Base-by-base conservation (phyloP, 352 stramenopile species). In the Phytophthora lateralis region DNA sequence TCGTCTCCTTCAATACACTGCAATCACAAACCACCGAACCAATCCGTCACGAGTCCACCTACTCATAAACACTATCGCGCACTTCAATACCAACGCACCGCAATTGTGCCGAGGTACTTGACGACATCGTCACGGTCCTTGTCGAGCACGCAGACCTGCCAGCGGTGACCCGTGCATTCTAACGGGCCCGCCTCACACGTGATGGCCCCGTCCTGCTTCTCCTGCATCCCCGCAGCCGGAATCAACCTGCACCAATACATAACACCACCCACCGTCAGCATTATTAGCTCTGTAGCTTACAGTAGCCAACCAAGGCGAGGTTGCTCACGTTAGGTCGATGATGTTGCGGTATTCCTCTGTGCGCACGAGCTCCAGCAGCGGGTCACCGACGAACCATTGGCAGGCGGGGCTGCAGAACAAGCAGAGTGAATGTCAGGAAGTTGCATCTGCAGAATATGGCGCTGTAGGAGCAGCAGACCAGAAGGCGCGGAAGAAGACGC, bases 1-100 rank as follows among this genome's bases (percentile, higher is more conserved):
- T 91, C 82, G 43, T 91, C 78, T 43, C 78, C 75, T 77, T 95
- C 86, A 48, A 93, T 78, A 41, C 83, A 93, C 82, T 92, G 12
- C 6, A 55, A 10, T 5, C 24, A 46, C 10, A 21, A 6, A 30
- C 38, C 43, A 39, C 17, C 26, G 15, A 27, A 1, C 10, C 1
- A 37, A 49, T 44, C n/a, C 37, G 6, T 42, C 21, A 48, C 4
- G 26, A 38, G 34, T 26, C 14, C 32, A 34, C 17, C 15, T 17
- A 59, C 38, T 37, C 10, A 34, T 32, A 26, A 32, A 17, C 8
- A 7, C 9, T 41, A 62, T 4, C 14, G 44, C 18, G n/a, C n/a
- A n/a, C n/a, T n/a, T n/a, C n/a, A n/a, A n/a, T n/a, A n/a, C n/a
- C n/a, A 32, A 50, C 79, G 30, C 65, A 94, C 85, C 61, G 82